Evolutionary conservation across 352 stramenopile genomes (phyloP).

Genomic region (Phytopythium ostracodes): DNA sequence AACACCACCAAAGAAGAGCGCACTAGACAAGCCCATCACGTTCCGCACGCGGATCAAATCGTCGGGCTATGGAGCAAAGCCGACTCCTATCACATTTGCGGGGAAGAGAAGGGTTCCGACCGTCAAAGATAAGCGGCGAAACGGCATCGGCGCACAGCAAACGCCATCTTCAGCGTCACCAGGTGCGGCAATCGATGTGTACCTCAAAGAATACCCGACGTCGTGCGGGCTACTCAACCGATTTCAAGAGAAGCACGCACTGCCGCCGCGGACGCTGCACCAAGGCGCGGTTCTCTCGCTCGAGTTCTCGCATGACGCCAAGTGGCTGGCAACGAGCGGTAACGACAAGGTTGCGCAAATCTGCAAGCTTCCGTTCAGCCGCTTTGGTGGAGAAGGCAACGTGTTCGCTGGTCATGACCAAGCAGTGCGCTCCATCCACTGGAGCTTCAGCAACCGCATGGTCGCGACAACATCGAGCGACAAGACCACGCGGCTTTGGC

Average conservation of each 20-base stretch:
- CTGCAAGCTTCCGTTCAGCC: conserved; percentile 67
- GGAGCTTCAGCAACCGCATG: conserved; percentile 72
- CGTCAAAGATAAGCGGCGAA: conserved; percentile 2
- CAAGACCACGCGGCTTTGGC: conserved; percentile 67
- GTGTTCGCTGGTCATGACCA: conserved; percentile 71
- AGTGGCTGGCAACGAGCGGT: conserved; percentile 63
- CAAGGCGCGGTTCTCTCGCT: conserved; percentile 64
- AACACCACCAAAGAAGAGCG: conserved; percentile 25
- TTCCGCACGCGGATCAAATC: conserved; percentile 80
- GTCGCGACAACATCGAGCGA: conserved; percentile 66
- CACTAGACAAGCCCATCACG: conserved; percentile 68
- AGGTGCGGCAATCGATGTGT: conserved; percentile 24
- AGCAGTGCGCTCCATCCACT: conserved; percentile 57
- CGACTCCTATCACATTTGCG: background rate
- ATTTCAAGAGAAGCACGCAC: conserved; percentile 48
- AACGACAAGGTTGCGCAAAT: conserved; percentile 60
- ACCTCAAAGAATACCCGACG: conserved; percentile 71
- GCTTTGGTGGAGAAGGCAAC: conserved; percentile 60
- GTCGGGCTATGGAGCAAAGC: conserved; percentile 63
- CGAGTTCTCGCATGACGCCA: conserved; percentile 77
- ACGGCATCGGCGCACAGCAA: background rate
- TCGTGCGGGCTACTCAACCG: conserved; percentile 53
- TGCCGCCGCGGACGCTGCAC: conserved; percentile 54
- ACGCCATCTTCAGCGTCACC: conserved; percentile 6
- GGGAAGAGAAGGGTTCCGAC: background rate